Base-by-base conservation (phyloP, 345 rosid species). In the Zanthoxylum bungeanum region DNA sequence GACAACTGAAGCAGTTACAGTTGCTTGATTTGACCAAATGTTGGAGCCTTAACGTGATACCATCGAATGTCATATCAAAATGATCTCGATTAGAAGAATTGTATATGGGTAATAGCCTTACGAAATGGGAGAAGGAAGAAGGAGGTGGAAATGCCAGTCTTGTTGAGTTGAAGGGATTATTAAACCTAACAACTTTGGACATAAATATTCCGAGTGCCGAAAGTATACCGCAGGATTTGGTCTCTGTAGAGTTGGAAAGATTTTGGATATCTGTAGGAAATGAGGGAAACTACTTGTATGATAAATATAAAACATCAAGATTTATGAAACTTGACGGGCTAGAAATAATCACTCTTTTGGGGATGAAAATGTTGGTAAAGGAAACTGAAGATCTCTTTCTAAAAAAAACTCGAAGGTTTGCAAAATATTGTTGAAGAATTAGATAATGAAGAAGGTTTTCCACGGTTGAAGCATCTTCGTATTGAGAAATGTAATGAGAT, bases 31-130 rank as follows among this genome's bases (percentile, higher is more conserved):
- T 81, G 61, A 72, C 31, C 7, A 0, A 24, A 37, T 77, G 79
- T 40, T 1, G 5, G 3, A 11, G 19, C 0, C 75, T 81, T 10
- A 12, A 62, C 51, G 69, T 67, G 24, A 77, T 81, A 31, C 39
- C 71, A 11, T 73, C 77, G 1, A 63, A 65, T 64, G 60, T 74
- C 2, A 14, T 77, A 4, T 24, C 66, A 62, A 49, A 60, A 7
- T 63, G 77, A 58, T n/a, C 50, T 6, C 11, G 12, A 4, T 50
- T 81, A 56, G 83, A 80, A 42, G 83, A 76, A 9, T 33, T 80
- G 16, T n/a, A 7, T 10, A 65, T 77, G 53, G 51, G 47, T 0
- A 28, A 53, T 10, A 63, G 74, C 51, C 71, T 75, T 37, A 19
- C 34, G 4, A 5, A 34, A 2, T 80, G 84, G 84, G 80, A 73